Evolutionary conservation across 2,329 filamentous ascomycete species (phyloP), one percentile per base, ranked within the genome.

Genomic region (Aspergillus sp.): DNA sequence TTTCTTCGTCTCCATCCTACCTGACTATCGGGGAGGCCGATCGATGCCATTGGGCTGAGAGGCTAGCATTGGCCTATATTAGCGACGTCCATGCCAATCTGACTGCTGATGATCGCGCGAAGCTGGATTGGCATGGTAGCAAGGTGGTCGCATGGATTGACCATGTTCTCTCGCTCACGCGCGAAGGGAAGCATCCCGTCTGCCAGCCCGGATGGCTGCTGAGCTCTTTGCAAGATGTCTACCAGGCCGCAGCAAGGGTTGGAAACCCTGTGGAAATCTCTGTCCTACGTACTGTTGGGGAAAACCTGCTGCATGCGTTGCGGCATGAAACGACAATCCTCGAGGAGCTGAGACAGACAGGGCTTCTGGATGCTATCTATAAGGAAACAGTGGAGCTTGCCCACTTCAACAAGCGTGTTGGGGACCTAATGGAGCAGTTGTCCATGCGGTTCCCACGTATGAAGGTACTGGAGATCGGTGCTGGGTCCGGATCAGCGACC

Each of bases 391-490:
- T 2, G 9, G 30, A 33, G 6, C 30, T 9, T 9, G 30, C 30
- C 9, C 19, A 19, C 19, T 7, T 33, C 30, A 33, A 7, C 30
- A 33, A 6, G 30, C 30, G 9, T 30, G 39, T 66, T 7, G 58
- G 54, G 29, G 34, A 53, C 10, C 55, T 68, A 12, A 54, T 66
- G 12, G 57, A 59, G 4, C 63, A 66, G 26, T 58, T 76, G 7
- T 45, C 60, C 0, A 61, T 71, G 45, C 63, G 67, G 2, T 68
- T 69, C 42, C 73, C 73, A 0, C 62, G 63, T n/a, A 59, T 71
- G 43, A 67, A 68, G 2, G 63, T 75, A 29, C 49, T 76, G 4
- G 72, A 74, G 42, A 53, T 61, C 8, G 61, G 60, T 7, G 60
- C 59, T 8, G 61, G 61, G 2, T 61, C 58, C 4, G 73, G 71